Evolutionary conservation across 179 eudicot genomes (phyloP), one percentile per base, ranked within the genome.

Genomic region (Dionaea muscipula): DNA sequence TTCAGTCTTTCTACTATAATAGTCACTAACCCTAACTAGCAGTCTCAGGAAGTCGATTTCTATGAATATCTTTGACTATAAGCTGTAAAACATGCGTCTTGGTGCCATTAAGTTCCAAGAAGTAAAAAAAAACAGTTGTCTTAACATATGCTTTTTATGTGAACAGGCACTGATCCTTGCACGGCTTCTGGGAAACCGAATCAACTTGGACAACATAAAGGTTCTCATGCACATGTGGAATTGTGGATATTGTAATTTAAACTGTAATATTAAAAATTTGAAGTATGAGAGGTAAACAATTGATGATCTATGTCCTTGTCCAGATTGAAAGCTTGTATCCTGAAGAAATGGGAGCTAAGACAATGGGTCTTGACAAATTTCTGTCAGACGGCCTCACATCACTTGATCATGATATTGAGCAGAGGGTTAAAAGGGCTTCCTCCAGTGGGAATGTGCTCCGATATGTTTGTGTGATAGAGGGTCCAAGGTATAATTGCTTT

Each of bases 251-350:
- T 63, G 5, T 6, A 31, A 11, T 31, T 31, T 4, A 31, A 31
- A 11, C 35, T 4, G 5, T 11, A 31, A 31, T 0, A 4, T 31
- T 31, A 31, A 6, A 31, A 31, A n/a, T n/a, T n/a, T 24, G 48
- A 39, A 45, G 51, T 31, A 11, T 53, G 43, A 12, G 37, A 37
- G 41, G 47, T 51, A 28, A 27, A 53, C 21, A 18, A 28, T 18
- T 24, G 35, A 13, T 48, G 23, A 24, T 64, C 26, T 24, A 0
- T 37, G 23, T 46, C 23, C 36, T 26, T 17, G 51, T 66, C 35
- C 52, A 90, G 97, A 74, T 91, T 45, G 87, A 91, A 64, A 91
- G 98, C 70, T 74, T 91, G 68, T 86, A 80, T 62, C 95, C 94
- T 50, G 75, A 51, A 28, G 78, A 75, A 62, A 80, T 91, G 98